phyloP scores from a whole-genome alignment of 345 rosid genomes.

The Ricinus communis region DNA sequence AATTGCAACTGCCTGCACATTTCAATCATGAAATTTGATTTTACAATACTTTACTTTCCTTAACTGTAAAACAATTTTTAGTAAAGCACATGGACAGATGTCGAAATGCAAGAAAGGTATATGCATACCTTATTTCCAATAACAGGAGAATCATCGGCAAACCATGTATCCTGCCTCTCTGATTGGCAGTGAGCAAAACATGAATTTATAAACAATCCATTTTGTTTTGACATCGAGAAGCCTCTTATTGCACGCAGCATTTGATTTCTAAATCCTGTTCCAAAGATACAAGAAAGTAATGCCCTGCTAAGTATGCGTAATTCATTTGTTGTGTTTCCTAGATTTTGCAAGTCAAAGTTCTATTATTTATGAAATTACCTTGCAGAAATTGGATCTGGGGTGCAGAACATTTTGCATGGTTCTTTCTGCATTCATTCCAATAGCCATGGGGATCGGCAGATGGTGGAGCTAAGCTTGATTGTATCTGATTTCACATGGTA shows the following conservation, averaged over 20 bases:
- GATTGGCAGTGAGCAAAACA: conserved; percentile 97
- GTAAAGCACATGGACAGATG: neutral
- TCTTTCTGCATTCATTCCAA: conserved; percentile 79
- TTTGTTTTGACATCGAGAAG: conserved; percentile 63
- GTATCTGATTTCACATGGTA: conserved; percentile 51
- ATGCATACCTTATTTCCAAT: conserved; percentile 63
- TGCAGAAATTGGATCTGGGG: conserved; percentile 68
- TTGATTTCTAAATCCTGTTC: conserved; percentile 75
- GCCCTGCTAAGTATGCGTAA: neutral
- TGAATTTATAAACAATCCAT: conserved; percentile 86
- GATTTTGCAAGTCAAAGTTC: neutral
- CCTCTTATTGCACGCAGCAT: conserved; percentile 66
- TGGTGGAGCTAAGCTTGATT: conserved; percentile 87
- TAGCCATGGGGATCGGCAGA: conserved; percentile 85
- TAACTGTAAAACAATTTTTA: neutral
- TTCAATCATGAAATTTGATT: neutral
- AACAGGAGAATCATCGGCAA: conserved; percentile 75
- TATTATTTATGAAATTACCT: conserved; percentile 42
- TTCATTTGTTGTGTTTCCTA: neutral
- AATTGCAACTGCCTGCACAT: conserved; percentile 71
- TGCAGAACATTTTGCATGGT: conserved; percentile 70
- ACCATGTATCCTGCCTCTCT: conserved; percentile 97
- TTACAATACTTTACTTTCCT: neutral
- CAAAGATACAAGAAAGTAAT: neutral
- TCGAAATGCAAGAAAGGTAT: neutral